phyloP scores from a whole-genome alignment of 2,329 filamentous ascomycete species.

The Aspergillus vadensis region DNA sequence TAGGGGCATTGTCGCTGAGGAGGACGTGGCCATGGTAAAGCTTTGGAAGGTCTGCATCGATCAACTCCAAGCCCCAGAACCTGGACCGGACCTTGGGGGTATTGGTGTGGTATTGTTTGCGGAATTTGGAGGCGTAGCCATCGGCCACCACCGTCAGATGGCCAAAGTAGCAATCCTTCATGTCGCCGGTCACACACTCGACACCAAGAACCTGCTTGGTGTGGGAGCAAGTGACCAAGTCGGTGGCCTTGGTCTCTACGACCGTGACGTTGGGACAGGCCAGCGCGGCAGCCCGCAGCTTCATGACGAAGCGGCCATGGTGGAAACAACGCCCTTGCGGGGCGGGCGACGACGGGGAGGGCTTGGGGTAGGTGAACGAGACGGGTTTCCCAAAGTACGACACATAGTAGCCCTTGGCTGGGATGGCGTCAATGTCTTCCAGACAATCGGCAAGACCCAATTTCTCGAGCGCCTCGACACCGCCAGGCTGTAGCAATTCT shows the following conservation, averaged over 20 bases:
- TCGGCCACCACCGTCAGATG: conserved; percentile 86
- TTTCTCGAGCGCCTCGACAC: conserved; percentile 75
- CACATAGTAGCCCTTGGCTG: conserved; percentile 83
- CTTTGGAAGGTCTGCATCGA: conserved; percentile 77
- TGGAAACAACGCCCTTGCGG: conserved; percentile 84
- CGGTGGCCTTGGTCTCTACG: conserved; percentile 83
- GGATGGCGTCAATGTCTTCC: conserved; percentile 83
- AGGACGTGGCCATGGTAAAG: conserved; percentile 83
- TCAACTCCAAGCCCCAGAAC: conserved; percentile 91
- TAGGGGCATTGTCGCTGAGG: conserved; percentile 73
- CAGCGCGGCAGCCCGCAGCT: conserved; percentile 74
- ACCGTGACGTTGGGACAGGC: conserved; percentile 81
- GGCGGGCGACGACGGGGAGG: conserved; percentile 51
- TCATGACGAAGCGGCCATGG: conserved; percentile 88
- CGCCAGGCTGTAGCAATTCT: conserved; percentile 91
- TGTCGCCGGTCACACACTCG: conserved; percentile 65
- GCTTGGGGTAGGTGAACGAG: conserved; percentile 74
- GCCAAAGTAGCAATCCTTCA: conserved; percentile 80
- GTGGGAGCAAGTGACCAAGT: conserved; percentile 69
- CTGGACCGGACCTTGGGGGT: conserved; percentile 74
- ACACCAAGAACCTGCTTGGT: conserved; percentile 79
- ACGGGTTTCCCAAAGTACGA: conserved; percentile 76
- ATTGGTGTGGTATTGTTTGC: conserved; percentile 71
- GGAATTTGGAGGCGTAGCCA: conserved; percentile 89
- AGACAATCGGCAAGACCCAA: conserved; percentile 80